Conservation (phyloP, 2,329 filamentous ascomycete genomes). For the Madurella fahalii region DNA sequence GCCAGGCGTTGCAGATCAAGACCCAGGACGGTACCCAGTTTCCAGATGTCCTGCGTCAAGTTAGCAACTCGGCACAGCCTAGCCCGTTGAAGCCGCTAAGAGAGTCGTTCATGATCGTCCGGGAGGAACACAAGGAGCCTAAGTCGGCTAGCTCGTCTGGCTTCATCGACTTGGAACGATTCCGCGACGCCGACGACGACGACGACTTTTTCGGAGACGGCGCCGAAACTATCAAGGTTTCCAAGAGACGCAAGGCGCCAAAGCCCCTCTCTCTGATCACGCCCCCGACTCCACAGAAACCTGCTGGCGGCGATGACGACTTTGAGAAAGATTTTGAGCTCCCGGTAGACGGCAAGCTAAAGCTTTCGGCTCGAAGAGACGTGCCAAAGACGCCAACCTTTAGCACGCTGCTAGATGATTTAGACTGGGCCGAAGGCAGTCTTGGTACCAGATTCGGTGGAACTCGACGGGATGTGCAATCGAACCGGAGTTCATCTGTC, state of each 20-base stretch:
- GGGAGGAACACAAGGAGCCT: slow-evolving; percentile 31
- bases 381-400: slow-evolving; percentile 59
- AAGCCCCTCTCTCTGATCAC: slow-evolving; percentile 52
- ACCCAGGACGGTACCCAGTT: slow-evolving; percentile 56
- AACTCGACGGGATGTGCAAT: slow-evolving; percentile 73
- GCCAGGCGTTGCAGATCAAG: slow-evolving; percentile 62
- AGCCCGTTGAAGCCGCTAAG: slow-evolving; percentile 44
- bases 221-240: slow-evolving; percentile 62
- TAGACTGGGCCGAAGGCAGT: slow-evolving; percentile 93
- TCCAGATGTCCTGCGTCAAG: slow-evolving; percentile 64
- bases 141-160: slow-evolving; percentile 37
- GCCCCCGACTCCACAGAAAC: slow-evolving; percentile 52
- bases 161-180: slow-evolving; percentile 58
- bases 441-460: slow-evolving; percentile 87
- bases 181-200: slow-evolving; percentile 58
- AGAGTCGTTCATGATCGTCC: slow-evolving; percentile 19
- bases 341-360: slow-evolving; percentile 62
- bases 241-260: slow-evolving; percentile 52
- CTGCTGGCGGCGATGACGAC: slow-evolving; percentile 52
- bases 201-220: slow-evolving; percentile 62
- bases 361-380: slow-evolving; percentile 58
- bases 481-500: slow-evolving; percentile 77
- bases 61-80: slow-evolving; percentile 53
- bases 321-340: slow-evolving; percentile 72
- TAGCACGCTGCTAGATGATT: slow-evolving; percentile 62